Evolutionary conservation across 2,329 filamentous ascomycete species (phyloP).

Genomic region (Thelonectria olida): DNA sequence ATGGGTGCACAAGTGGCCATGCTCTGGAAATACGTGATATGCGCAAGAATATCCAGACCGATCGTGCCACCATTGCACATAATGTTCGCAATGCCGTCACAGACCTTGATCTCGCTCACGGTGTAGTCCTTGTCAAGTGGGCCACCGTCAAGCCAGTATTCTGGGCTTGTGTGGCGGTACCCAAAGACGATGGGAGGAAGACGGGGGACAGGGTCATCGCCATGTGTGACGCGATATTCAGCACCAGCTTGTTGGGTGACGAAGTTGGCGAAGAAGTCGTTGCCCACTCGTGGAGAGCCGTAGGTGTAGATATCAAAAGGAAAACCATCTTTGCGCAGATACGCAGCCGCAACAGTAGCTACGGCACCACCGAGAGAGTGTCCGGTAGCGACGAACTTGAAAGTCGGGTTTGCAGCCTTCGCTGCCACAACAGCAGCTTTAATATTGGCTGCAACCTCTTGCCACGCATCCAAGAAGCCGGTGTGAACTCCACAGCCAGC

Average conservation of each 20-base stretch:
- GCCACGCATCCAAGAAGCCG: slow-evolving; percentile 69
- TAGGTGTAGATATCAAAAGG: slow-evolving; percentile 69
- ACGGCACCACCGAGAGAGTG: slow-evolving; percentile 76
- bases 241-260: slow-evolving; percentile 61
- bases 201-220: slow-evolving; percentile 72
- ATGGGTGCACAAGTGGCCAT: background rate
- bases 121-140: slow-evolving; percentile 47
- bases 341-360: slow-evolving; percentile 66
- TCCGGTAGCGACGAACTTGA: slow-evolving; percentile 67
- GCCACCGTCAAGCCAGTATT: slow-evolving; percentile 68
- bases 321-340: slow-evolving; percentile 60
- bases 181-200: slow-evolving; percentile 69
- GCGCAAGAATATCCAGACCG: slow-evolving; percentile 55
- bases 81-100: slow-evolving; percentile 57
- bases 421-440: slow-evolving; percentile 56
- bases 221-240: slow-evolving; percentile 73
- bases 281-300: slow-evolving; percentile 73
- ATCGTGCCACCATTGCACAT: slow-evolving; percentile 61
- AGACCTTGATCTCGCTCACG: slow-evolving; percentile 54
- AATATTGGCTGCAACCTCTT: slow-evolving; percentile 57
- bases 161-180: slow-evolving; percentile 73
- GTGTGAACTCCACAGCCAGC: slow-evolving; percentile 60
- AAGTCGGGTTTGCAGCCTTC: slow-evolving; percentile 57
- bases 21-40: slow-evolving; percentile 58
- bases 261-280: slow-evolving; percentile 61